Evolutionary conservation across 768 basidiomycete genomes (phyloP).

Genomic region (Cystofilobasidium capitatum): DNA sequence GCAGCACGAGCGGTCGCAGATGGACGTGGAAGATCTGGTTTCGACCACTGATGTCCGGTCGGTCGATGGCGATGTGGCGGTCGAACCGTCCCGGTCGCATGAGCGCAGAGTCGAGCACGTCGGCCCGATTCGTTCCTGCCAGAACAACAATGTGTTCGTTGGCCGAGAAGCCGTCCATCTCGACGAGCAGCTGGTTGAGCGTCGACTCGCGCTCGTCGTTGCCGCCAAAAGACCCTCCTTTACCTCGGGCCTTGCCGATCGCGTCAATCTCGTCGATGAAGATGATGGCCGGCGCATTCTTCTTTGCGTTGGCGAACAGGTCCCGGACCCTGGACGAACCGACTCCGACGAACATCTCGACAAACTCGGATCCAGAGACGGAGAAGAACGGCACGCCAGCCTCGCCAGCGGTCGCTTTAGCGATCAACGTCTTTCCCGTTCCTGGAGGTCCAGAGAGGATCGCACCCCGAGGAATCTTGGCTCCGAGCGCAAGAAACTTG

Average conservation of each 20-base stretch:
- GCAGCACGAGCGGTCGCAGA: constrained; percentile 68
- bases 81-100: constrained; percentile 98
- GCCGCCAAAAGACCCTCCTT: constrained; percentile 69
- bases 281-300: constrained; percentile 95
- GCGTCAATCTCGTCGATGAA: constrained; percentile 99
- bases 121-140: constrained; percentile 92
- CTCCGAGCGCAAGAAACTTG: constrained; percentile 90
- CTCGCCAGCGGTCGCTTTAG: constrained; percentile 97
- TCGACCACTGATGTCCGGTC: constrained; percentile 87
- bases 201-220: constrained; percentile 98
- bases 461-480: constrained; percentile 92
- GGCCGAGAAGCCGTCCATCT: constrained; percentile 99
- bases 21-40: constrained; percentile 91
- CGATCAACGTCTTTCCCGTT: constrained; percentile 94
- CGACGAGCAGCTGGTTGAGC: constrained; percentile 90
- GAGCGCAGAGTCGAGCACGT: constrained; percentile 88
- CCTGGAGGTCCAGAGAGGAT: constrained; percentile 93
- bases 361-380: constrained; percentile 97
- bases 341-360: constrained; percentile 99
- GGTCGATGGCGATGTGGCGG: constrained; percentile 87
- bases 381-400: constrained; percentile 96
- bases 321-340: constrained; percentile 95
- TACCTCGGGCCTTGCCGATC: constrained; percentile 85
- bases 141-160: constrained; percentile 92
- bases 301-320: constrained; percentile 93